Evolutionary conservation across 768 basidiomycete genomes (phyloP).

Genomic region (Myochromella boudieri): DNA sequence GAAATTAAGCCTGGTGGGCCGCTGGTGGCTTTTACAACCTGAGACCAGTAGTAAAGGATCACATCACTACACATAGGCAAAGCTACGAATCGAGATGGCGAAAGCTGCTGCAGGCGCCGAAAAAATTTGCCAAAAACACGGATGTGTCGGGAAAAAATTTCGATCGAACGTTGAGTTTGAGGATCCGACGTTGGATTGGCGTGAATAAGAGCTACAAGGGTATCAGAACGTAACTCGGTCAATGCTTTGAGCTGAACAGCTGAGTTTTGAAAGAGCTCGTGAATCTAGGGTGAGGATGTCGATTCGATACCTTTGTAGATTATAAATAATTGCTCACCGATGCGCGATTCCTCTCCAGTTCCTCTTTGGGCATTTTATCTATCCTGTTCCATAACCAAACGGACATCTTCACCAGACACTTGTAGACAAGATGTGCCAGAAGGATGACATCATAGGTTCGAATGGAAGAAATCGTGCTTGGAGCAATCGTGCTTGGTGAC

Average conservation of each 20-base stretch:
- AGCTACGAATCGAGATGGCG: conserved; percentile 54
- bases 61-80: conserved; percentile 65
- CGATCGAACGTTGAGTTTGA: conserved; percentile 43
- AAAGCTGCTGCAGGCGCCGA: conserved; percentile 68
- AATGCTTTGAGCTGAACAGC: conserved; percentile 54
- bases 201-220: conserved; percentile 45
- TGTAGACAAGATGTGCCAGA: conserved; percentile 71
- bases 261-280: conserved; percentile 60
- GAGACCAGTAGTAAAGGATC: conserved; percentile 80
- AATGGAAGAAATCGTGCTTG: conserved; percentile 42
- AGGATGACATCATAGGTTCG: conserved; percentile 39
- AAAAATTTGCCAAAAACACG: conserved; percentile 80
- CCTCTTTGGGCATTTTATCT: conserved; percentile 41
- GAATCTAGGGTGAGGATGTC: conserved; percentile 42
- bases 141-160: conserved; percentile 66
- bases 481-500: conserved; percentile 36
- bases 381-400: conserved; percentile 69
- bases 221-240: conserved; percentile 53
- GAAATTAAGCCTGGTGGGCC: conserved; percentile 50
- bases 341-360: conserved; percentile 40
- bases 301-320: conserved; percentile 3
- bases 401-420: conserved; percentile 69
- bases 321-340: conserved; percentile 45
- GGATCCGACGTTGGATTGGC: conserved; percentile 23
- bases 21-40: conserved; percentile 70